Evolutionary conservation across 306 rosid genomes (phyloP).

Genomic region (Biancaea sappan): DNA sequence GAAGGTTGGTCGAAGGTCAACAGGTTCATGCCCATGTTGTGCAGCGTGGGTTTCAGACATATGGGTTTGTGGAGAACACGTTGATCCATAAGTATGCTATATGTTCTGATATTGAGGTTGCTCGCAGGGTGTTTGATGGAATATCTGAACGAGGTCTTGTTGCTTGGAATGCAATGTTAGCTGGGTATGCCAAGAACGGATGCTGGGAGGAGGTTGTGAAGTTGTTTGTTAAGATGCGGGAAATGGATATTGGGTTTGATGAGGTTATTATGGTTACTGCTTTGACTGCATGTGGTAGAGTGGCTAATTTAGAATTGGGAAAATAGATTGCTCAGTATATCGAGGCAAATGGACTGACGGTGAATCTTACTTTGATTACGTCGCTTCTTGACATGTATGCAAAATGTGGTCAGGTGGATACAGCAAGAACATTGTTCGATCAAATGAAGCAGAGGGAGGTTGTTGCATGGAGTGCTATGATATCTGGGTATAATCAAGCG

Average conservation of each 20-base stretch:
- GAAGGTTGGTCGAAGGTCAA: slow-evolving; percentile 45
- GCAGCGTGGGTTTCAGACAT: slow-evolving; percentile 47
- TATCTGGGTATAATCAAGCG: slow-evolving; percentile 63
- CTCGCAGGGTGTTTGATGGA: slow-evolving; percentile 61
- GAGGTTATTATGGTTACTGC: slow-evolving; percentile 59
- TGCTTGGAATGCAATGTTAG: slow-evolving; percentile 61
- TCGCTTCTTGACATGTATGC: slow-evolving; percentile 64
- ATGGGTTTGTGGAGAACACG: slow-evolving; percentile 51
- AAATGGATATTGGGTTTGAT: slow-evolving; percentile 42
- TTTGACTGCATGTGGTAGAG: slow-evolving; percentile 60
- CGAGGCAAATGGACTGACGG: slow-evolving; percentile 39
- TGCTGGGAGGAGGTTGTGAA: slow-evolving; percentile 57
- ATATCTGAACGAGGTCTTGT: slow-evolving; percentile 37
- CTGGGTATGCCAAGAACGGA: slow-evolving; percentile 51
- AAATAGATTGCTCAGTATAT: slow-evolving; percentile 51
- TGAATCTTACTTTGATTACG: slow-evolving; percentile 49
- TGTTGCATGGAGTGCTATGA: slow-evolving; percentile 74
- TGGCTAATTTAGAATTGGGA: slow-evolving; percentile 57
- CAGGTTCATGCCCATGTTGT: slow-evolving; percentile 53
- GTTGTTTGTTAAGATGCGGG: slow-evolving; percentile 45
- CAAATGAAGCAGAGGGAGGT: slow-evolving; percentile 56
- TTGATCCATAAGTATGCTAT: slow-evolving; percentile 51
- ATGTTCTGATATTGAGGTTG: slow-evolving; percentile 46
- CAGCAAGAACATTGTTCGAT: slow-evolving; percentile 52
- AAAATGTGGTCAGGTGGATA: slow-evolving; percentile 60